Evolutionary conservation across 495 filamentous ascomycete species (phyloP).

Genomic region (Staphylotrichum tortipilum): DNA sequence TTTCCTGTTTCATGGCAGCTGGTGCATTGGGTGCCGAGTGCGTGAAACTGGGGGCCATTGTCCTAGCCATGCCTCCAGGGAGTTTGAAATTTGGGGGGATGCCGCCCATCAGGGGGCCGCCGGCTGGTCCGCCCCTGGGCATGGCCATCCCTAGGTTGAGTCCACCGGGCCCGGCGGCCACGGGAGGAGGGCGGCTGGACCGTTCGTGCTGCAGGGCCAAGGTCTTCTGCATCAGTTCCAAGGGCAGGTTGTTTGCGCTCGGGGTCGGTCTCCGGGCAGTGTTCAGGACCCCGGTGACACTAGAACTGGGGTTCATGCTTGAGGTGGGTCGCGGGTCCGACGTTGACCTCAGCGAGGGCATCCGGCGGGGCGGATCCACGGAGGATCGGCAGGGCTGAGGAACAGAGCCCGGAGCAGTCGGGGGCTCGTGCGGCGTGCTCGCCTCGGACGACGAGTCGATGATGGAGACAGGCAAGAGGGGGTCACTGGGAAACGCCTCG

Average conservation of each 20-base stretch:
- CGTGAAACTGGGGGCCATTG: slow-evolving; percentile 34
- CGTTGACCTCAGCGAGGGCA: slow-evolving; percentile 47
- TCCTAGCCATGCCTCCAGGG: slow-evolving; percentile 33
- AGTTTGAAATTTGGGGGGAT: slow-evolving; percentile 33
- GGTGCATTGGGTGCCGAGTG: slow-evolving; percentile 42
- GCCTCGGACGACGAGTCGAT: slow-evolving; percentile 38
- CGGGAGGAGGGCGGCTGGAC: slow-evolving; percentile 19
- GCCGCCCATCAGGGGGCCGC: slow-evolving; percentile 21
- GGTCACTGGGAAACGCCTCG: slow-evolving; percentile 29
- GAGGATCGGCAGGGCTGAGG: slow-evolving; percentile 12
- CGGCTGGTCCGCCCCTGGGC: neutral
- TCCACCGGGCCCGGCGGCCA: neutral
- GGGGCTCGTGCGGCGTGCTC: slow-evolving; percentile 38
- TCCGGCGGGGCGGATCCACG: slow-evolving; percentile 31
- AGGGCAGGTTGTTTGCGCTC: slow-evolving; percentile 51
- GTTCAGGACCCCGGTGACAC: slow-evolving; percentile 70
- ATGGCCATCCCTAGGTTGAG: slow-evolving; percentile 11
- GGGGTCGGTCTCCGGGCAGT: slow-evolving; percentile 37
- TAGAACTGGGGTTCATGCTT: slow-evolving; percentile 64
- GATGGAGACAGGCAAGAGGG: slow-evolving; percentile 32
- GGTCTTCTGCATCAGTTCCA: slow-evolving; percentile 76
- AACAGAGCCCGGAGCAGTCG: slow-evolving; percentile 28
- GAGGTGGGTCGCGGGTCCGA: slow-evolving; percentile 45
- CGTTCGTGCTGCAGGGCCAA: slow-evolving; percentile 44
- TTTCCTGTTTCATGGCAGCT: slow-evolving; percentile 18